Evolutionary conservation across 2,329 filamentous ascomycete species (phyloP).

Genomic region (Pseudogymnoascus sp.): DNA sequence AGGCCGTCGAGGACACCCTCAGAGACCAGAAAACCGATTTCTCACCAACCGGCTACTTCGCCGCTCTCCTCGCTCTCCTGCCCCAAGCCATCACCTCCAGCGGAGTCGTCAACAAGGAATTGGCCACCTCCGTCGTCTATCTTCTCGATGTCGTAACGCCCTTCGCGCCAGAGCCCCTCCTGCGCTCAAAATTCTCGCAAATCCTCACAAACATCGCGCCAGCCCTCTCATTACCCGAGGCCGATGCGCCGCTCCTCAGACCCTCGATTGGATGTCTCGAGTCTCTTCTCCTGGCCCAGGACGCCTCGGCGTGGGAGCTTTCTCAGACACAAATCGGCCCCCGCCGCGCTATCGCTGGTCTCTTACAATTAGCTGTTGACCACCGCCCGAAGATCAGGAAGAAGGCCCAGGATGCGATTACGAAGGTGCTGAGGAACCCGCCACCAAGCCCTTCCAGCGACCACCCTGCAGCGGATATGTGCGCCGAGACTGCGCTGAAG

Average conservation of each 20-base stretch:
- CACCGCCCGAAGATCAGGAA: conserved; percentile 89
- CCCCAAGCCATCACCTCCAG: conserved; percentile 60
- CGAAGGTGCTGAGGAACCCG: conserved; percentile 72
- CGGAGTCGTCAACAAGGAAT: conserved; percentile 68
- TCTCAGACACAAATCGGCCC: conserved; percentile 77
- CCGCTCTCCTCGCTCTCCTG: conserved; percentile 83
- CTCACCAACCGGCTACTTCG: conserved; percentile 88
- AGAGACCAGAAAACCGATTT: conserved; percentile 76
- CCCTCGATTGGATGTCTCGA: conserved; percentile 90
- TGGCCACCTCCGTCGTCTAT: conserved; percentile 83
- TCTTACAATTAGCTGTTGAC: conserved; percentile 78
- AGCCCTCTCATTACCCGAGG: conserved; percentile 68
- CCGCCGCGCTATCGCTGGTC: conserved; percentile 74
- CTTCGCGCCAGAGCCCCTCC: conserved; percentile 73
- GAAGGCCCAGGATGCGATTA: conserved; percentile 81
- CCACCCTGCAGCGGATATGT: conserved; percentile 93
- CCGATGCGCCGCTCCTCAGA: conserved; percentile 77
- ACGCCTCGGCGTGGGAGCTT: conserved; percentile 79
- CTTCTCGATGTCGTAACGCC: conserved; percentile 88
- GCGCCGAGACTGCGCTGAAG: conserved; percentile 80
- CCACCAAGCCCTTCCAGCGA: conserved; percentile 89
- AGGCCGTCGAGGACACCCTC: conserved; percentile 87
- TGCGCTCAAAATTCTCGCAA: conserved; percentile 90
- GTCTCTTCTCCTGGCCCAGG: conserved; percentile 82
- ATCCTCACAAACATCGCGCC: conserved; percentile 83